These are phyloP conservation scores for Trichosanthes cucumerina DNA, from an alignment of 306 rosid genomes.

Conservation along the genomic window DNA sequence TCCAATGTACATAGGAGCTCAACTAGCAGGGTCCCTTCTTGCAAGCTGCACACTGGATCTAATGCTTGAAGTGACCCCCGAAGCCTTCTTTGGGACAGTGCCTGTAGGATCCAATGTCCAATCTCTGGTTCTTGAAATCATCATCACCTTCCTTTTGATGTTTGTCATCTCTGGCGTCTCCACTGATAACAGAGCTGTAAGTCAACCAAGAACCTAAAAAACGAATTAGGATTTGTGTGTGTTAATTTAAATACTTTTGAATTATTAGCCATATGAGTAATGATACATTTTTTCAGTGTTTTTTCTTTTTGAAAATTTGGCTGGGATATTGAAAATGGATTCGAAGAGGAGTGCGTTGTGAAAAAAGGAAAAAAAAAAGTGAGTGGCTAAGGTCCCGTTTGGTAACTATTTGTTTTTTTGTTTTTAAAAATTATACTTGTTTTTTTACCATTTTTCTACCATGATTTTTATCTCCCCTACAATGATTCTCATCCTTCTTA, in stretches of 20 bases:
- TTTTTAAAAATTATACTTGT: no score
- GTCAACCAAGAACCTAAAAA: background rate
- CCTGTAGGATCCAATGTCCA: conserved; percentile 24
- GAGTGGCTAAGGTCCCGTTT: no score
- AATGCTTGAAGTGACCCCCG: conserved; percentile 9
- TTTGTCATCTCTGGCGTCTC: conserved; percentile 24
- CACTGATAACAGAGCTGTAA: conserved; percentile 28
- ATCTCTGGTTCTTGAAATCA: conserved; percentile 19
- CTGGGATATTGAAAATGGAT: no score
- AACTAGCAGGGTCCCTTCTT: conserved; percentile 22
- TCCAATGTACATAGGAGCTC: conserved; percentile 21
- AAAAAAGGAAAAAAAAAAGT: no score
- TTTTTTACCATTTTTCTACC: no score
- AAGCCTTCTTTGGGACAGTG: conserved; percentile 22
- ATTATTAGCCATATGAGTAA: background rate
- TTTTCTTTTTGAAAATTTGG: no score
- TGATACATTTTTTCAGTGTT: background rate
- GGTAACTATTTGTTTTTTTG: no score
- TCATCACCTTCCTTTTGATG: conserved; percentile 28
- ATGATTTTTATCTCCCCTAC: no score
- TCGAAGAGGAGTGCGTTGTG: no score
- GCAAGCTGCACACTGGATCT: conserved; percentile 24
- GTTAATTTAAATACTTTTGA: background rate
- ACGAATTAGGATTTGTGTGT: no score
- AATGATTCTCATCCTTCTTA: no score